Evolutionary conservation across 441 rosid species (phyloP), one percentile per base, ranked within the genome.

Genomic region (Pelargonium australe): DNA sequence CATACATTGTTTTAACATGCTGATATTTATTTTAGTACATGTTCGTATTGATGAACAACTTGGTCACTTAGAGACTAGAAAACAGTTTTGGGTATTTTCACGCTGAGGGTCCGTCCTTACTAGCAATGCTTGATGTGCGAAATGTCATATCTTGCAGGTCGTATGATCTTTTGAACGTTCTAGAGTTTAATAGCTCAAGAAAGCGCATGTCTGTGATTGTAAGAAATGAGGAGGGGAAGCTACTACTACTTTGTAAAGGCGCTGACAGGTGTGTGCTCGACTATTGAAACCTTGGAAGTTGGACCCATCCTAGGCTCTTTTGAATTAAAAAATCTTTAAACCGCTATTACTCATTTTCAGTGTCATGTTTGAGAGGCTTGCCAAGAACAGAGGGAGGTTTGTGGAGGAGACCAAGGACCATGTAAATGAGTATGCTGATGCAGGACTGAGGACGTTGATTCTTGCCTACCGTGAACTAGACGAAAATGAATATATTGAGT

Each of bases 151-250:
- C 31, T 63, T 80, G 83, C 86, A 86, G 89, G 83, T 61, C 76
- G 68, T 85, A 77, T 75, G 68, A 74, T 70, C 81, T 87, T 70
- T 60, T 87, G 70, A 78, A 80, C 73, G 84, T 87, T 57, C 71
- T 85, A 68, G 91, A 87, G 71, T 87, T 87, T 68, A 78, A 82
- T 68, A 87, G 91, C 70, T n/a, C 84, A 55, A 79, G 89, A 73
- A 87, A 87, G 80, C 82, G 91, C 58, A 87, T 85, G 91, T 85
- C 91, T 13, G 89, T 87, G 31, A 81, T 87, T 19, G 80, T 87
- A 58, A 82, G 78, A 64, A 76, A 82, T 57, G 83, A 80, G 70
- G 83, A 80, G 63, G 85, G 87, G 19, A 78, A 85, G 44, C 73
- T 85, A 53, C 67, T 85, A 7, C 60, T 87, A 65, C 81, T 85